phyloP scores from a whole-genome alignment of 2,329 filamentous ascomycete species.

The Colletotrichum tanaceti region DNA sequence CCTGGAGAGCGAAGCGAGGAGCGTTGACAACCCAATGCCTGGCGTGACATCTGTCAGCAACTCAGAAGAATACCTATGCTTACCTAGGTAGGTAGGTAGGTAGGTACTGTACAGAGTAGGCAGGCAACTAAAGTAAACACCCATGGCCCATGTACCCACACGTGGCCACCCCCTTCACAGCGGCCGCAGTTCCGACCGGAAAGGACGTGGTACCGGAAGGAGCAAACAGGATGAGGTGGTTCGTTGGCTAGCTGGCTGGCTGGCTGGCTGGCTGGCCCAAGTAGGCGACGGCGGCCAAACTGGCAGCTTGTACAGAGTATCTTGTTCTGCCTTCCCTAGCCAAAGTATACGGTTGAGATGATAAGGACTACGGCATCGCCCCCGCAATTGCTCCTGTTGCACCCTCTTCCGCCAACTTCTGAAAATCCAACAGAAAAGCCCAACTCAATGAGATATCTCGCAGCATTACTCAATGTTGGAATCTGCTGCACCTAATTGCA shows the following conservation, averaged over 20 bases:
- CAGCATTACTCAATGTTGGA: not conserved
- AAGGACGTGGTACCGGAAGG: not conserved
- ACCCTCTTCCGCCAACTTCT: conserved; percentile 23
- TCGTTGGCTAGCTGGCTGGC: not conserved
- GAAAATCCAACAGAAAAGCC: conserved; percentile 16
- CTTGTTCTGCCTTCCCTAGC: not conserved
- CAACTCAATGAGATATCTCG: not conserved
- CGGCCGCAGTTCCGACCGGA: conserved; percentile 33
- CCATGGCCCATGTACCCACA: conserved; percentile 16
- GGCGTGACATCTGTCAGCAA: not conserved
- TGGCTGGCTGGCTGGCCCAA: conserved; percentile 2
- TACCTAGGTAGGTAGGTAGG: too few species aligned
- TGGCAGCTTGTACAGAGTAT: not conserved
- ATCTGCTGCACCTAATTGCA: conserved; percentile 16
- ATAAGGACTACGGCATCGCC: conserved; percentile 2
- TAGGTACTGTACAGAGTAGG: too few species aligned
- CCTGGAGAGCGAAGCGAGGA: not conserved
- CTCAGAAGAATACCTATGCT: not conserved
- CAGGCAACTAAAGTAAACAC: conserved; percentile 20
- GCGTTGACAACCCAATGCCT: not conserved
- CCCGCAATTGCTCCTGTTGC: conserved; percentile 21
- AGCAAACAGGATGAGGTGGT: too few species aligned
- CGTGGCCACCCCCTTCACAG: conserved; percentile 27
- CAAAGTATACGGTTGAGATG: not conserved
- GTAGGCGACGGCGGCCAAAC: conserved; percentile 19